Base-by-base conservation (phyloP, 768 basidiomycete genomes). In the Boletus sensibilis region DNA sequence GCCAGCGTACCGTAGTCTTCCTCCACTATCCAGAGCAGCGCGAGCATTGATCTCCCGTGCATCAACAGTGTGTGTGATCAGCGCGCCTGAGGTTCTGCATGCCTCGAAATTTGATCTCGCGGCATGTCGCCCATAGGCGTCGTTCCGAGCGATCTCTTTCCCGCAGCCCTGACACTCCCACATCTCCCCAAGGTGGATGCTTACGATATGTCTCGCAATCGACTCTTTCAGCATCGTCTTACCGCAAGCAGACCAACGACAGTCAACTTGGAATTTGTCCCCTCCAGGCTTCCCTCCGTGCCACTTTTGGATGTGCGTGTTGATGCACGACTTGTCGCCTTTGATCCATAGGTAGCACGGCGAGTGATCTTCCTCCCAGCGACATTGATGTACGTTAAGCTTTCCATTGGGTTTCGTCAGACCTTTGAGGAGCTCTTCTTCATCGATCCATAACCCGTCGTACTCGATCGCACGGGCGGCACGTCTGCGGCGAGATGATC, bases 221-320 rank as follows among this genome's bases (percentile, higher is more conserved):
- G 64, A 68, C 31, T 68, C 69, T 40, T 68, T 70, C 7, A 53
- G 20, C 63, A 70, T 70, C 1, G 4, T 39, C 43, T 51, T 47
- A 1, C 35, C 42, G n/a, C 66, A 70, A n/a, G 16, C 25, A 0
- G 50, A 40, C 64, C 64, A 65, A 18, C 31, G 37, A 41, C 64
- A 66, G 2, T 37, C 11, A 8, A 16, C 25, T 21, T 31, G 11
- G 9, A 16, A 3, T 25, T 64, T 67, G 34, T 64, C 65, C 5
- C 50, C 50, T 1, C 56, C 55, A 1, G 43, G 41, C 34, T 45
- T 37, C 4, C 50, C 54, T 43, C 60, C 48, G 1, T 68, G 63
- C 58, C 66, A 67, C 48, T 27, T 57, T 27, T 53, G 65, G 29
- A 62, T 62, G 18, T 68, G 66, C 1, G 5, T 1, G 5, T 51